These are phyloP conservation scores for Friedmanniomyces endolithicus DNA, from an alignment of 495 filamentous ascomycete species.

Conservation along the genomic window DNA sequence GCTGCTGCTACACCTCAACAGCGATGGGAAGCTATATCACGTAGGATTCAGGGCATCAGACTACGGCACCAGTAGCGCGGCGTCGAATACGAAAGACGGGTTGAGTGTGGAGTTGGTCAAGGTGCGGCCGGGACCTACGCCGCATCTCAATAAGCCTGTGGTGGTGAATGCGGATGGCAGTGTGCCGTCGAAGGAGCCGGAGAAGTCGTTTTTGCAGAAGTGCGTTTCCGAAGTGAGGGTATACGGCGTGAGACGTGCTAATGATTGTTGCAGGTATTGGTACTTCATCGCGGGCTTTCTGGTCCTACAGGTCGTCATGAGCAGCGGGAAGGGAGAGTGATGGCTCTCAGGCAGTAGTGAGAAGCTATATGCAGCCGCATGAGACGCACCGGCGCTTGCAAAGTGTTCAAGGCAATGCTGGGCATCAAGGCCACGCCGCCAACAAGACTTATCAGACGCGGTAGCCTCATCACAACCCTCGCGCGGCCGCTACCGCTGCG, in stretches of 20 bases:
- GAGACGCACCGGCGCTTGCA: too few relatives aligned
- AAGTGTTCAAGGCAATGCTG: too few relatives aligned
- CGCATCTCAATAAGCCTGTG: slow-evolving; percentile 52
- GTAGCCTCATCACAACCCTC: neutral
- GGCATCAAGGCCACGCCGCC: too few relatives aligned
- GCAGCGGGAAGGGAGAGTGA: slow-evolving; percentile 23
- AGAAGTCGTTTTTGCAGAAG: slow-evolving; percentile 65
- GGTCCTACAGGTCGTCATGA: slow-evolving; percentile 25
- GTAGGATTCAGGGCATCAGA: slow-evolving; percentile 25
- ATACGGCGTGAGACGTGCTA: slow-evolving; percentile 19
- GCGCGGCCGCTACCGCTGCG: too few relatives aligned
- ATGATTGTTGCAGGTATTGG: slow-evolving; percentile 35
- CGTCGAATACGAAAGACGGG: slow-evolving; percentile 27
- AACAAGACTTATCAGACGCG: too few relatives aligned
- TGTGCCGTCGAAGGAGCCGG: slow-evolving; percentile 36
- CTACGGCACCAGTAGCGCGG: slow-evolving; percentile 9
- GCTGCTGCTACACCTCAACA: slow-evolving; percentile 26
- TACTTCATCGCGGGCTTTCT: slow-evolving; percentile 32
- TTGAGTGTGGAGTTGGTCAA: slow-evolving; percentile 41
- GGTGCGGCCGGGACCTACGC: slow-evolving; percentile 39
- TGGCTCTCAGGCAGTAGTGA: too few relatives aligned
- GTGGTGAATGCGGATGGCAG: slow-evolving; percentile 51
- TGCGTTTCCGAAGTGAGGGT: slow-evolving; percentile 30
- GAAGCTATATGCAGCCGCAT: too few relatives aligned
- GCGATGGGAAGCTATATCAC: slow-evolving; percentile 25